A percentile compares a stretch with the other conserved stretches of the same genome.
Evolutionary conservation across 208 protist species (phyloP).

Genomic region (Trypanosoma theileri): DNA sequence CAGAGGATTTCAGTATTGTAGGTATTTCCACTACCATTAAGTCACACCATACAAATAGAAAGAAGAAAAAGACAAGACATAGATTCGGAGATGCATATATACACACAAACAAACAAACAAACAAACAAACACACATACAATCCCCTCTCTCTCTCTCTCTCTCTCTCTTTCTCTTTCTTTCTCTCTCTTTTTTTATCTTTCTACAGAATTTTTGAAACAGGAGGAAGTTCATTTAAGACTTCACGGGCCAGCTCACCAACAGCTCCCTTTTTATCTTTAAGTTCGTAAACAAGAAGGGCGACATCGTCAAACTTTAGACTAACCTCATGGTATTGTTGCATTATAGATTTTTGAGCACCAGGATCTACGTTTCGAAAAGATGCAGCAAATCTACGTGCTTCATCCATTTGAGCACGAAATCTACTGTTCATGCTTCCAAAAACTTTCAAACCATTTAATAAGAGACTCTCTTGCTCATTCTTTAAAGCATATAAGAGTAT

Average conservation of each 20-base stretch:
- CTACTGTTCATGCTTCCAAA: slow-evolving; percentile 58
- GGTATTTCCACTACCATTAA: no score
- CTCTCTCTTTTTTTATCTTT: slow-evolving; percentile 22
- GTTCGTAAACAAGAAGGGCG: slow-evolving; percentile 32
- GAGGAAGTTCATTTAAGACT: slow-evolving; percentile 44
- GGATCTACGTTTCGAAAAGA: slow-evolving; percentile 17
- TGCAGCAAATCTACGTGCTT: slow-evolving; percentile 18
- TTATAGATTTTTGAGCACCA: slow-evolving; percentile 1
- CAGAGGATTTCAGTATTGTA: no score
- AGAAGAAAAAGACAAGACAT: neutral
- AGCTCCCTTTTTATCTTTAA: slow-evolving; percentile 46
- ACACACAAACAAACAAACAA: slow-evolving; percentile 9
- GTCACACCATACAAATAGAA: neutral
- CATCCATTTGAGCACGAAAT: slow-evolving; percentile 49
- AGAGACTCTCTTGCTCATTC: slow-evolving; percentile 41
- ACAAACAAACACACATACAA: neutral
- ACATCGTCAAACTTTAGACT: slow-evolving; percentile 40
- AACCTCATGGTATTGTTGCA: slow-evolving; percentile 37
- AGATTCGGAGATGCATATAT: neutral
- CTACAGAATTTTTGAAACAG: slow-evolving; percentile 18
- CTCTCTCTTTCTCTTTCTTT: slow-evolving; percentile 20
- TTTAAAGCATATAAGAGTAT: slow-evolving; percentile 49
- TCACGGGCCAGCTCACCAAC: slow-evolving; percentile 59
- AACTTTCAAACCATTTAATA: slow-evolving; percentile 52
- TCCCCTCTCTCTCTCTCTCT: no score